Conservation (phyloP, 768 basidiomycete genomes). For the Psilocybe azurescens region DNA sequence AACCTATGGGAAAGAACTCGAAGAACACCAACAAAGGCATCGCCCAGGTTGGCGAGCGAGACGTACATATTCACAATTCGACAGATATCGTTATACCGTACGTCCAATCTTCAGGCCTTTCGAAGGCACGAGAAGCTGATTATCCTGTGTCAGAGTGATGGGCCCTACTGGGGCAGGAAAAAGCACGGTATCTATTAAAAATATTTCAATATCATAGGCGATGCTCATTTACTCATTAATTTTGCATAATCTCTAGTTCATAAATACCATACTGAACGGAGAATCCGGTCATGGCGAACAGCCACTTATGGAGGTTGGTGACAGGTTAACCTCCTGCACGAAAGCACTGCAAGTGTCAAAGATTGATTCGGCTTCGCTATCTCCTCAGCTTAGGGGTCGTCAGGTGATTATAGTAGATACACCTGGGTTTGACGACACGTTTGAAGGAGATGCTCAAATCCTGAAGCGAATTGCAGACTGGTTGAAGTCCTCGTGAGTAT, state of each 20-base stretch:
- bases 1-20: too few relatives aligned
- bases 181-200: slow-evolving; percentile 15
- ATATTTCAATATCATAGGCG: too few relatives aligned
- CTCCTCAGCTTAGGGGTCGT: not conserved
- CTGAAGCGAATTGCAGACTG: not conserved
- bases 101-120: too few relatives aligned
- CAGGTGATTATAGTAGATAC: slow-evolving; percentile 12
- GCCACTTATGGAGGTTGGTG: slow-evolving; percentile 1
- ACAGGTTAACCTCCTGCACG: slow-evolving; percentile 10
- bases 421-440: slow-evolving; percentile 15
- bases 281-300: not conserved
- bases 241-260: too few relatives aligned
- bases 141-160: not conserved
- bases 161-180: slow-evolving; percentile 15
- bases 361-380: too few relatives aligned
- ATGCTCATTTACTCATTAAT: too few relatives aligned
- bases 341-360: not conserved
- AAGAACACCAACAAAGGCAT: too few relatives aligned
- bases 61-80: too few relatives aligned
- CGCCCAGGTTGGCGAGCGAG: too few relatives aligned
- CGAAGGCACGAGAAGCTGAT: not conserved
- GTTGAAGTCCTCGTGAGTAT: not conserved
- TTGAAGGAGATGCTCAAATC: not conserved
- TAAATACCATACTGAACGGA: slow-evolving; percentile 4
- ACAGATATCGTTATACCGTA: not conserved